These are phyloP conservation scores for Emmonsiellopsis sp. DNA, from an alignment of 2,329 filamentous ascomycete species.

Conservation along the genomic window DNA sequence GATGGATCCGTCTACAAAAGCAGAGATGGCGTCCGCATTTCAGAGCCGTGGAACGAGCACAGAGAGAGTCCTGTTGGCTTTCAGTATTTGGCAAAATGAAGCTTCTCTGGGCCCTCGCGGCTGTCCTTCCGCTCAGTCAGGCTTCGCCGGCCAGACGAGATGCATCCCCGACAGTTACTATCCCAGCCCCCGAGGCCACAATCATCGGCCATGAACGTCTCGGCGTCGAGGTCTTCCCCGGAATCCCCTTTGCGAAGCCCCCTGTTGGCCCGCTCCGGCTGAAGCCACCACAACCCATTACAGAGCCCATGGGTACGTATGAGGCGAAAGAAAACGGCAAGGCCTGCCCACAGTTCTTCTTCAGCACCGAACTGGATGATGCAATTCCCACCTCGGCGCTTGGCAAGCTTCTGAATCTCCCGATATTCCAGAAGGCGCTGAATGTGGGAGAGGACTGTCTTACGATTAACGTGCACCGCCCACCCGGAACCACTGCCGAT, in stretches of 20 bases:
- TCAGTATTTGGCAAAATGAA: not conserved
- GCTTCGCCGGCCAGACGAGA: slow-evolving; percentile 32
- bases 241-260: slow-evolving; percentile 65
- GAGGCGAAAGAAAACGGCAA: slow-evolving; percentile 49
- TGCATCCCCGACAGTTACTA: slow-evolving; percentile 42
- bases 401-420: slow-evolving; percentile 43
- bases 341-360: slow-evolving; percentile 64
- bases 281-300: slow-evolving; percentile 56
- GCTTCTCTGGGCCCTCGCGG: not conserved
- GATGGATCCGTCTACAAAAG: not conserved
- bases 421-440: slow-evolving; percentile 47
- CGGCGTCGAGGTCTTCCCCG: slow-evolving; percentile 58
- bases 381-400: slow-evolving; percentile 37
- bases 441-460: slow-evolving; percentile 56
- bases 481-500: slow-evolving; percentile 43
- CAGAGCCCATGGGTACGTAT: slow-evolving; percentile 48
- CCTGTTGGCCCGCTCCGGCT: slow-evolving; percentile 59
- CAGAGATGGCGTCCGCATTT: not conserved
- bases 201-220: slow-evolving; percentile 36
- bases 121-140: not conserved
- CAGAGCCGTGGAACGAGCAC: not conserved
- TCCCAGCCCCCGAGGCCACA: slow-evolving; percentile 43
- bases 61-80: not conserved
- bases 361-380: slow-evolving; percentile 40
- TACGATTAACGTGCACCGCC: slow-evolving; percentile 51